These are phyloP conservation scores for Metschnikowia lochheadii DNA, from an alignment of 805 yeast species.

Conservation along the genomic window DNA sequence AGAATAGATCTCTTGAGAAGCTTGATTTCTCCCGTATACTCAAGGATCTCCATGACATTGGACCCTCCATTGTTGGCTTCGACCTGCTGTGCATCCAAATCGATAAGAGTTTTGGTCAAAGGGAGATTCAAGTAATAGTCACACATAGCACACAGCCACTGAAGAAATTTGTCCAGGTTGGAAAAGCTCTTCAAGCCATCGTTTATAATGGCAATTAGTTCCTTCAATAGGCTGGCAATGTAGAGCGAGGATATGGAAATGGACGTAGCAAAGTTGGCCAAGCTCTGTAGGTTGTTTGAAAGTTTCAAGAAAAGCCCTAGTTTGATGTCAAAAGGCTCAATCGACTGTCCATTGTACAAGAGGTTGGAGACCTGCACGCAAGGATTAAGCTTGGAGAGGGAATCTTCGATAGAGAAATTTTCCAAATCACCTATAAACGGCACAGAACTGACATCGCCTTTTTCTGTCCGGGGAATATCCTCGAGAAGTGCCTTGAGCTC, in stretches of 20 bases:
- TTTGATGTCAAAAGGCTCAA: constrained; percentile 9
- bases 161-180: constrained; percentile 21
- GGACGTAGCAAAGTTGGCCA: constrained; percentile 35
- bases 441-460: neutral
- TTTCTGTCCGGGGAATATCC: neutral
- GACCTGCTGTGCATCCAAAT: constrained; percentile 12
- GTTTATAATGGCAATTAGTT: constrained; percentile 37
- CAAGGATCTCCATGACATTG: constrained; percentile 24
- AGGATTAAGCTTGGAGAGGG: constrained; percentile 4
- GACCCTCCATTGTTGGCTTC: constrained; percentile 14
- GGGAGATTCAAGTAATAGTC: constrained; percentile 37
- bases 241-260: constrained; percentile 40
- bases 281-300: constrained; percentile 31
- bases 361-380: constrained; percentile 7
- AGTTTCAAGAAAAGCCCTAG: constrained; percentile 33
- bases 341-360: constrained; percentile 6
- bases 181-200: constrained; percentile 27
- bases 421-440: constrained; percentile 4
- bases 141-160: constrained; percentile 38
- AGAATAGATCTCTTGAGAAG: constrained; percentile 42
- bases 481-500: constrained; percentile 15
- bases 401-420: constrained; percentile 9
- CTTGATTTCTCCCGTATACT: constrained; percentile 47
- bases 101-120: constrained; percentile 23
- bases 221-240: constrained; percentile 36